These are phyloP conservation scores for Carex kokanica DNA, from an alignment of 176 grass and related monocot species.

Conservation along the genomic window DNA sequence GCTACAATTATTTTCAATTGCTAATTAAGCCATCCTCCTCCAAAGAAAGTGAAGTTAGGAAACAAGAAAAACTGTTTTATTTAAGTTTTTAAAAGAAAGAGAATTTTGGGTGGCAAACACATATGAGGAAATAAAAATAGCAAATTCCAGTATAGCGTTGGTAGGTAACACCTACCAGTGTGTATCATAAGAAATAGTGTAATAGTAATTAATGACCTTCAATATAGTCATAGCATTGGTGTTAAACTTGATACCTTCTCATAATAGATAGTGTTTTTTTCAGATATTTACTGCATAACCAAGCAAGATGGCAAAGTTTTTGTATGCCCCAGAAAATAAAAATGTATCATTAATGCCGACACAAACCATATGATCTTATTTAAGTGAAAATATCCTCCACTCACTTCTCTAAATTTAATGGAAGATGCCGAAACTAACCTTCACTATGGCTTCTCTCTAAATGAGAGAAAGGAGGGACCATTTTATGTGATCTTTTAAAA, in stretches of 20 bases:
- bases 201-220: neutral
- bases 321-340: neutral
- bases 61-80: neutral
- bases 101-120: neutral
- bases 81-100: neutral
- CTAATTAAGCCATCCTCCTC: neutral
- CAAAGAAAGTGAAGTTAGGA: neutral
- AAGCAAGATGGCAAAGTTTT: neutral
- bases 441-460: neutral
- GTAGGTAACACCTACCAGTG: neutral
- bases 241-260: neutral
- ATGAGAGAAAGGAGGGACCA: neutral
- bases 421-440: neutral
- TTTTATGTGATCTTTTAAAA: neutral
- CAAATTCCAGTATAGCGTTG: neutral
- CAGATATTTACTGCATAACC: neutral
- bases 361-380: neutral
- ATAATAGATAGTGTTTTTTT: neutral
- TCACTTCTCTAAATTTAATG: neutral
- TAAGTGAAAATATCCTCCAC: neutral
- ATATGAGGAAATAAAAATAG: neutral
- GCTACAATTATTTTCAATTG: conserved; percentile 29
- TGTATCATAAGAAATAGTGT: neutral
- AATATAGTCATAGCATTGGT: neutral
- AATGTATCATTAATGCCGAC: neutral